Percentiles rank a stretch among this genome's conserved stretches.
Evolutionary conservation across 2,329 filamentous ascomycete species (phyloP).

Genomic region (Plenodomus biglobosus): DNA sequence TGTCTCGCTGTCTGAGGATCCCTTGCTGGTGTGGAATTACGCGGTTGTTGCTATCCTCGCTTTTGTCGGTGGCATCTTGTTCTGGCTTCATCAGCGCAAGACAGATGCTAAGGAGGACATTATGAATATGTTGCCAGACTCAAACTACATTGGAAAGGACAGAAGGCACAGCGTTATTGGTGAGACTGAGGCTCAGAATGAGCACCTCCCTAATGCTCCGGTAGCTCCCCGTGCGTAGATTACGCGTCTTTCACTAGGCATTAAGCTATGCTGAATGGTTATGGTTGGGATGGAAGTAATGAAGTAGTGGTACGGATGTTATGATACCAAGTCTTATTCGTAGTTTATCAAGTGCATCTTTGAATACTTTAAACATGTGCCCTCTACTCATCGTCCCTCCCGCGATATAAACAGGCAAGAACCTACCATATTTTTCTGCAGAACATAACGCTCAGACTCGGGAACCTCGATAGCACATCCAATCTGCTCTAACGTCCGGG

Average conservation of each 20-base stretch:
- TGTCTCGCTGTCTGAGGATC: slow-evolving; percentile 62
- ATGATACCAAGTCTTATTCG: not conserved
- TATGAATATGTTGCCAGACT: slow-evolving; percentile 61
- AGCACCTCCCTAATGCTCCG: not conserved
- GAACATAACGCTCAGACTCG: too few relatives aligned
- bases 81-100: slow-evolving; percentile 69
- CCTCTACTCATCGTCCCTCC: too few relatives aligned
- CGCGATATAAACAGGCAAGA: too few relatives aligned
- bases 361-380: not conserved
- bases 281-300: not conserved
- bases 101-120: slow-evolving; percentile 69
- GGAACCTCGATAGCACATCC: too few relatives aligned
- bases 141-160: slow-evolving; percentile 37
- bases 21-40: slow-evolving; percentile 73
- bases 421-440: too few relatives aligned
- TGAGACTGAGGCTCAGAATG: slow-evolving; percentile 6
- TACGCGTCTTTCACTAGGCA: not conserved
- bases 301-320: not conserved
- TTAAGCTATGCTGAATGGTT: too few relatives aligned
- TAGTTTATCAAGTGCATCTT: not conserved
- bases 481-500: too few relatives aligned
- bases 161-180: slow-evolving; percentile 29
- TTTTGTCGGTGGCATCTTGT: slow-evolving; percentile 62
- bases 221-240: not conserved
- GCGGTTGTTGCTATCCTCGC: slow-evolving; percentile 63